phyloP scores from a whole-genome alignment of 2,329 filamentous ascomycete genomes.

The Cercospora nicotianae region DNA sequence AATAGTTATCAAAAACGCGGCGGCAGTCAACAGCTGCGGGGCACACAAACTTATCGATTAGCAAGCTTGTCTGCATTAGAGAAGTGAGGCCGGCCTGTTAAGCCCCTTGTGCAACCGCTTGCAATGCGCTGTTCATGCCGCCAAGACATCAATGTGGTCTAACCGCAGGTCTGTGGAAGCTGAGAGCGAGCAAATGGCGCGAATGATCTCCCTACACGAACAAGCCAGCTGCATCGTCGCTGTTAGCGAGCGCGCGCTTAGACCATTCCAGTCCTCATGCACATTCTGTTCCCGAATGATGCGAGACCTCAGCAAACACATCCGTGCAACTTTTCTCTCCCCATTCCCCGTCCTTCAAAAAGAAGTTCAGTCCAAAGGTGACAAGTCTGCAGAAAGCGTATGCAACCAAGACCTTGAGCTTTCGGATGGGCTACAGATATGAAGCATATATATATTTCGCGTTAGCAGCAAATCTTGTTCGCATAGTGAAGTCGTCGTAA shows the following conservation, averaged over 20 bases:
- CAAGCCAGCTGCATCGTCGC: background rate
- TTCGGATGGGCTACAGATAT: background rate
- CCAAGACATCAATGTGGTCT: slow-evolving; percentile 10
- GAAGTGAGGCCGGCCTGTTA: slow-evolving; percentile 14
- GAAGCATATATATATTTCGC: background rate
- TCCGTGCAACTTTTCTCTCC: background rate
- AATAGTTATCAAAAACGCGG: background rate
- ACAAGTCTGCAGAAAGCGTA: background rate
- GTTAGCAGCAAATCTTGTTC: background rate
- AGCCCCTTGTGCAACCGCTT: slow-evolving; percentile 11
- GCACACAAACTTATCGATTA: slow-evolving; percentile 14
- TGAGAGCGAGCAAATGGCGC: slow-evolving; percentile 1
- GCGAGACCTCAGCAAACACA: background rate
- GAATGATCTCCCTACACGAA: background rate
- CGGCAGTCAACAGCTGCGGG: slow-evolving; percentile 13
- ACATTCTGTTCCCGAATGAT: background rate
- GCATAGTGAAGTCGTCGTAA: slow-evolving; percentile 4
- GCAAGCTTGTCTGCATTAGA: background rate
- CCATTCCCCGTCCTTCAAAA: background rate
- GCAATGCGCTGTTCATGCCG: slow-evolving; percentile 14
- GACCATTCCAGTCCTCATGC: background rate
- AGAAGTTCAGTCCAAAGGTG: background rate
- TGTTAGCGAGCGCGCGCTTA: background rate
- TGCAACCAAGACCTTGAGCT: slow-evolving; percentile 7
- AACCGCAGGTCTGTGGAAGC: slow-evolving; percentile 15